These are phyloP conservation scores for Anisogramma anomala DNA, from an alignment of 2,329 filamentous ascomycete species.

Conservation along the genomic window DNA sequence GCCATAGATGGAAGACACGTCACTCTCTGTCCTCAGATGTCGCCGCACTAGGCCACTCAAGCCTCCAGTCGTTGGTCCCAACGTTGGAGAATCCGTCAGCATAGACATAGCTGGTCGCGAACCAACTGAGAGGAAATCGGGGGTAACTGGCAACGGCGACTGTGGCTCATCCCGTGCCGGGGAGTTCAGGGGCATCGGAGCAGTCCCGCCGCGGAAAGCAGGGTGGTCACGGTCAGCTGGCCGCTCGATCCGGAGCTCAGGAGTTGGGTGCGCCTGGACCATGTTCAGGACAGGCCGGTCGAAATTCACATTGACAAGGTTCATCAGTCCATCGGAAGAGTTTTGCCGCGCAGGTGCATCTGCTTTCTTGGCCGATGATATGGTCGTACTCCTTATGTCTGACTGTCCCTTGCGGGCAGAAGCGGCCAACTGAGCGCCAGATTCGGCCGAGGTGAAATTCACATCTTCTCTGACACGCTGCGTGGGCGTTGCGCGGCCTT, in stretches of 20 bases:
- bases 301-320: constrained; percentile 35
- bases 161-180: constrained; percentile 17
- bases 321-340: constrained; percentile 22
- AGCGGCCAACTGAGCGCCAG: constrained; percentile 37
- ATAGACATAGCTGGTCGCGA: constrained; percentile 21
- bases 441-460: constrained; percentile 27
- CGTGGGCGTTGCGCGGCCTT: constrained; percentile 55
- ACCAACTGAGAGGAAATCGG: constrained; percentile 12
- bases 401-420: constrained; percentile 27
- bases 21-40: constrained; percentile 73
- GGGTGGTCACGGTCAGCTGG: constrained; percentile 44
- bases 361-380: constrained; percentile 17
- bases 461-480: constrained; percentile 35
- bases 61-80: constrained; percentile 52
- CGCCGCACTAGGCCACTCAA: constrained; percentile 73
- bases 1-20: constrained; percentile 67
- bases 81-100: constrained; percentile 61
- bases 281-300: constrained; percentile 20
- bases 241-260: constrained; percentile 31
- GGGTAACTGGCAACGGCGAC: constrained; percentile 17
- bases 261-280: constrained; percentile 18
- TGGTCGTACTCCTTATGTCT: constrained; percentile 21
- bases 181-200: constrained; percentile 33
- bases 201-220: constrained; percentile 36
- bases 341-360: constrained; percentile 26